phyloP scores from a whole-genome alignment of 2,329 filamentous ascomycete species.

The Aspergillus oerlinghausenensis region DNA sequence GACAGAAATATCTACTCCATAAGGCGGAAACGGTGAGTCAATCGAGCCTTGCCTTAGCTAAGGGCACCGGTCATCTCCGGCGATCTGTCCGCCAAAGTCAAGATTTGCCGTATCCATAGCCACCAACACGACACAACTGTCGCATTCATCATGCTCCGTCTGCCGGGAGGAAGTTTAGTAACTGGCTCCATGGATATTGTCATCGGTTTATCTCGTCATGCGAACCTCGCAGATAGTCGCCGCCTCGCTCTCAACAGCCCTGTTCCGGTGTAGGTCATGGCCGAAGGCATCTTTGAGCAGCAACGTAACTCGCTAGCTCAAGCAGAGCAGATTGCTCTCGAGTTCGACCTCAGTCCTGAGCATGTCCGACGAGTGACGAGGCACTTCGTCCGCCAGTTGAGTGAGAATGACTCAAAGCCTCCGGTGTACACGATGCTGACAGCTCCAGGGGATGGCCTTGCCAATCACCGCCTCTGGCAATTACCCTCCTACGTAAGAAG shows the following conservation, averaged over 20 bases:
- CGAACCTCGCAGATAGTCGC: background rate
- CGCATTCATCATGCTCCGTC: no score
- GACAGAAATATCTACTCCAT: no score
- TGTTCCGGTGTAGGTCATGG: background rate
- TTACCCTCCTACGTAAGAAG: conserved; percentile 14
- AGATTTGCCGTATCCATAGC: background rate
- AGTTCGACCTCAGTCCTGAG: conserved; percentile 7
- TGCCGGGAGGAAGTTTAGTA: background rate
- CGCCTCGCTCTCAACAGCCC: background rate
- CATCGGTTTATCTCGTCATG: background rate
- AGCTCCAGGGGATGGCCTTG: conserved; percentile 12
- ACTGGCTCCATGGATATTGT: background rate
- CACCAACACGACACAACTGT: background rate
- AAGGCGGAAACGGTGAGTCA: no score
- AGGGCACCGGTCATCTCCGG: background rate
- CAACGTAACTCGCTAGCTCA: conserved; percentile 8
- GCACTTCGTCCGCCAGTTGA: conserved; percentile 11
- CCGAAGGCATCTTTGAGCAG: conserved; percentile 1
- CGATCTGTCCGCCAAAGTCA: background rate
- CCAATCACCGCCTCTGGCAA: conserved; percentile 13
- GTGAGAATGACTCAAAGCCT: background rate
- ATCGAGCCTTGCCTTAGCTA: no score
- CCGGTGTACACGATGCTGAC: background rate
- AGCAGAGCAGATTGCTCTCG: conserved; percentile 9
- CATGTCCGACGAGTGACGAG: conserved; percentile 6